A percentile compares a stretch with the other conserved stretches of the same genome.
Evolutionary conservation across 352 stramenopile genomes (phyloP).

Genomic region (Phytophthora cactorum): DNA sequence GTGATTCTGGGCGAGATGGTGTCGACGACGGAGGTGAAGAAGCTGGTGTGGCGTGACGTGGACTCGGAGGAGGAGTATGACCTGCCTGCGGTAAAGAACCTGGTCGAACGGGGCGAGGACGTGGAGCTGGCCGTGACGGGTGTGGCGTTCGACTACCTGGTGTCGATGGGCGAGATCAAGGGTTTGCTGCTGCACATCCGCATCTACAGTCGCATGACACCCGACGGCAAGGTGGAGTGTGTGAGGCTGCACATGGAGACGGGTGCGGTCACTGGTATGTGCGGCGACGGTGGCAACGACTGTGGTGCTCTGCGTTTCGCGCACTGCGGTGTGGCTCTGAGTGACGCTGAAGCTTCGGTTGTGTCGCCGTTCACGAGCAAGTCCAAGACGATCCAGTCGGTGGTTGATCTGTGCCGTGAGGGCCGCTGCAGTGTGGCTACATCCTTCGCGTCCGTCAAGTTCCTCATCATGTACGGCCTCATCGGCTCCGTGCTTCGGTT

Average conservation of each 20-base stretch:
- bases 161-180: conserved; percentile 63
- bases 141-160: conserved; percentile 73
- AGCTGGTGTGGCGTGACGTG: conserved; percentile 57
- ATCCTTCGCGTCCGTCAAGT: conserved; percentile 87
- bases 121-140: conserved; percentile 77
- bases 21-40: conserved; percentile 30
- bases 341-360: conserved; percentile 84
- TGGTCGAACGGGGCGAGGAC: conserved; percentile 29
- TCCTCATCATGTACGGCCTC: conserved; percentile 91
- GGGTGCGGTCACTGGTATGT: conserved; percentile 84
- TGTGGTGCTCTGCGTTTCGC: conserved; percentile 91
- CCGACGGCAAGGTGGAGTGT: conserved; percentile 76
- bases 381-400: conserved; percentile 21
- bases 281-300: conserved; percentile 90
- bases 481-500: conserved; percentile 70
- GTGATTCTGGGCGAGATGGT: conserved; percentile 52
- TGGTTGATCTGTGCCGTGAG: conserved; percentile 69
- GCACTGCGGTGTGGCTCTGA: conserved; percentile 54
- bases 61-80: conserved; percentile 47
- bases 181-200: conserved; percentile 68
- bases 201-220: conserved; percentile 86
- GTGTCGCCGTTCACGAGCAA: conserved; percentile 91
- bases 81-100: conserved; percentile 37
- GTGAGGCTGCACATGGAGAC: conserved; percentile 70
- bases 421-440: conserved; percentile 63